Percentiles rank a stretch among this genome's conserved stretches.
phyloP scores from a whole-genome alignment of 768 basidiomycete species.

The Coprinopsis cinerea region DNA sequence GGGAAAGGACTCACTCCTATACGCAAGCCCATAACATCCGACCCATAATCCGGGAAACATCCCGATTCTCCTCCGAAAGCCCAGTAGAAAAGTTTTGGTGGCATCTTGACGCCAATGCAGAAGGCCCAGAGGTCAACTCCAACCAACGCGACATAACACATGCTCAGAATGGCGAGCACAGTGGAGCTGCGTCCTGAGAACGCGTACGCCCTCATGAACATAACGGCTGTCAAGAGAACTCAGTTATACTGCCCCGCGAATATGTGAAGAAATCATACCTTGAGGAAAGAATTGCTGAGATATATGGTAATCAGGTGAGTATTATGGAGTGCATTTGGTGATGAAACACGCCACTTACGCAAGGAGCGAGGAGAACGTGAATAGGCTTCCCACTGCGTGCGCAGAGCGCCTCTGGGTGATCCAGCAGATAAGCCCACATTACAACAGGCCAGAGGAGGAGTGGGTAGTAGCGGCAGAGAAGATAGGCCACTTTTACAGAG shows the following conservation, averaged over 20 bases:
- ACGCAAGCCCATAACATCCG: slow-evolving; percentile 25
- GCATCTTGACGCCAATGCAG: slow-evolving; percentile 20
- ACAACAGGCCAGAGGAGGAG: slow-evolving; percentile 31
- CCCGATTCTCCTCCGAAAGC: slow-evolving; percentile 24
- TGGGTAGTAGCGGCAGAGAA: slow-evolving; percentile 39
- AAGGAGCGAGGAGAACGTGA: slow-evolving; percentile 28
- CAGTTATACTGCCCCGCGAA: background rate
- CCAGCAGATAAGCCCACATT: slow-evolving; percentile 30
- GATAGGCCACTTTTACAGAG: slow-evolving; percentile 32
- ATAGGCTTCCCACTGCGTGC: slow-evolving; percentile 23
- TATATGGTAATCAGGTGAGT: background rate
- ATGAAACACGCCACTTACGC: slow-evolving; percentile 20
- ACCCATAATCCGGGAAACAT: slow-evolving; percentile 34
- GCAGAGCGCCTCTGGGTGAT: slow-evolving; percentile 28
- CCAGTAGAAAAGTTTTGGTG: slow-evolving; percentile 18
- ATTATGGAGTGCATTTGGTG: background rate
- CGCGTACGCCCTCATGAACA: slow-evolving; percentile 39
- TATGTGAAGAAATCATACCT: slow-evolving; percentile 18
- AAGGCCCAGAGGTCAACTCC: slow-evolving; percentile 33
- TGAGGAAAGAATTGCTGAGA: slow-evolving; percentile 36
- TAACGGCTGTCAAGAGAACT: slow-evolving; percentile 25
- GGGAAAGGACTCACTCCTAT: slow-evolving; percentile 25
- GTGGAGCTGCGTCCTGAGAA: slow-evolving; percentile 31
- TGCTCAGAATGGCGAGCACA: slow-evolving; percentile 25
- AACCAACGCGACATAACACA: slow-evolving; percentile 27